These are phyloP conservation scores for Penicillium italicum DNA, from an alignment of 2,329 filamentous ascomycete genomes.

Conservation along the genomic window DNA sequence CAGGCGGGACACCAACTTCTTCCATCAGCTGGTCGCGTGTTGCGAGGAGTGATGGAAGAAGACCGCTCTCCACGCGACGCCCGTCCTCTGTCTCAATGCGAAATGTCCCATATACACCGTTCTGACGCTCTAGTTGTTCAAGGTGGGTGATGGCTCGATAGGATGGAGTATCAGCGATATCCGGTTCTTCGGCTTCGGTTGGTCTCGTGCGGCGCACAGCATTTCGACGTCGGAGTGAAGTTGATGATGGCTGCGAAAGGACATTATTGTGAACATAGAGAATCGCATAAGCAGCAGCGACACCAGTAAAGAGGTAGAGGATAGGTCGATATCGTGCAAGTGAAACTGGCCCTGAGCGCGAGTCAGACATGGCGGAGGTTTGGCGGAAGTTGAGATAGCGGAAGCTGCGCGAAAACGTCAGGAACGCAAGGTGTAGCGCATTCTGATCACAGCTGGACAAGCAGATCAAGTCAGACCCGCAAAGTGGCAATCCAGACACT, in stretches of 20 bases:
- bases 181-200: conserved; percentile 24
- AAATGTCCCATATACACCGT: conserved; percentile 43
- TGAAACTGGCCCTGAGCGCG: conserved; percentile 30
- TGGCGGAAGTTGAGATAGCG: conserved; percentile 20
- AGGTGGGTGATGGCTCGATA: conserved; percentile 39
- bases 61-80: conserved; percentile 39
- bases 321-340: conserved; percentile 41
- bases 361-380: conserved; percentile 31
- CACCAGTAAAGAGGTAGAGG: conserved; percentile 42
- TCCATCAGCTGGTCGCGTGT: conserved; percentile 43
- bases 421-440: conserved; percentile 14
- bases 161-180: conserved; percentile 32
- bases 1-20: conserved; percentile 36
- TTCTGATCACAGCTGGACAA: conserved; percentile 4
- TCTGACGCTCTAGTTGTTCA: conserved; percentile 40
- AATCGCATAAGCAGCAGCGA: conserved; percentile 42
- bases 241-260: conserved; percentile 23
- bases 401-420: conserved; percentile 15
- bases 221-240: conserved; percentile 38
- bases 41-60: conserved; percentile 42
- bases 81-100: conserved; percentile 43
- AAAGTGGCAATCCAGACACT: not conserved
- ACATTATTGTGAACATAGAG: conserved; percentile 39
- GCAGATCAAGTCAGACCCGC: not conserved
- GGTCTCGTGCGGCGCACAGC: conserved; percentile 39